A percentile compares a stretch with the other conserved stretches of the same genome.
Conservation (phyloP, 2,329 filamentous ascomycete species). For the Xylaria sp. region DNA sequence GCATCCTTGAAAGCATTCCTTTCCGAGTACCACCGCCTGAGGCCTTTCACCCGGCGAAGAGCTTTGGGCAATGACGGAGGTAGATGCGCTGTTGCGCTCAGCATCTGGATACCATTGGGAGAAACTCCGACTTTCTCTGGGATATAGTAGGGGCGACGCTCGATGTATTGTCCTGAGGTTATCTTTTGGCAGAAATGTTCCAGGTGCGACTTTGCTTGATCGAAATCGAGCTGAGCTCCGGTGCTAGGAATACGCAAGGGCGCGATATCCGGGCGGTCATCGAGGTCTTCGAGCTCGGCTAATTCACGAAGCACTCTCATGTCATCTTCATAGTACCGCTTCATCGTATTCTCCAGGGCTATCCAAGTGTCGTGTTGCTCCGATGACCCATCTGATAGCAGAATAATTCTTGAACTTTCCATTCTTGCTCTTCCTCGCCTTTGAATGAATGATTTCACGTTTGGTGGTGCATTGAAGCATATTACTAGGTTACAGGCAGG, state of each 20-base stretch:
- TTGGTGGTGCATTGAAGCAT: constrained; percentile 63
- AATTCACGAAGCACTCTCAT: constrained; percentile 61
- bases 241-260: constrained; percentile 56
- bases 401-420: constrained; percentile 61
- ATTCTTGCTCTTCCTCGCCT: constrained; percentile 65
- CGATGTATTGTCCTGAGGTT: constrained; percentile 67
- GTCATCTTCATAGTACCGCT: constrained; percentile 73
- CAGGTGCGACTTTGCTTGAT: constrained; percentile 80
- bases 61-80: constrained; percentile 75
- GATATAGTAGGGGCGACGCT: constrained; percentile 75
- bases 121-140: constrained; percentile 54
- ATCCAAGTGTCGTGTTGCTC: constrained; percentile 65
- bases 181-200: constrained; percentile 81
- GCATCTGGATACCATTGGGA: constrained; percentile 38
- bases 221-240: constrained; percentile 75
- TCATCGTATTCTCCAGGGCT: constrained; percentile 78
- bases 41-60: constrained; percentile 66
- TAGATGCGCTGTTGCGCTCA: constrained; percentile 73
- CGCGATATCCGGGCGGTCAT: constrained; percentile 48
- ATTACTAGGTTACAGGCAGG: constrained; percentile 71
- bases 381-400: constrained; percentile 55
- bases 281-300: constrained; percentile 59
- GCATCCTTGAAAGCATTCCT: constrained; percentile 81
- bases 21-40: constrained; percentile 74
- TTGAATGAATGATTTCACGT: constrained; percentile 69